Base-by-base conservation (phyloP, 1,139 yeast genomes). In the Pichia sp. region DNA sequence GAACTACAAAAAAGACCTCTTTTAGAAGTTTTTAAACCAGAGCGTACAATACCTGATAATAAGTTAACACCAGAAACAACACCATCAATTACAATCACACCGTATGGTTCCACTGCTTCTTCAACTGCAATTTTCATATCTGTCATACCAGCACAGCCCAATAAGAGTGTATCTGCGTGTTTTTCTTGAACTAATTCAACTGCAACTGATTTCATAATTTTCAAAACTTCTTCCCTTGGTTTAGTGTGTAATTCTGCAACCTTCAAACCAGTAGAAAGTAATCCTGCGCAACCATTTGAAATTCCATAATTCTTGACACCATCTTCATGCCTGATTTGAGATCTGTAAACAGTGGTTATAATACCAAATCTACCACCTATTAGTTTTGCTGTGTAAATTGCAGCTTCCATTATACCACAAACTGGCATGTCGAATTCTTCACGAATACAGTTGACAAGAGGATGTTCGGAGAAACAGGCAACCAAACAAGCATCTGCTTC, bases 61-160 rank as follows among this genome's bases (percentile, higher is more conserved):
- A 59, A 40, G 34, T 59, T 59, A 8, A 59, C 55, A 10, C 63
- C 63, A 5, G 57, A 52, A 27, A 55, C 57, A n/a, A 60, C 64
- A n/a, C 64, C 63, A 45, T 60, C 64, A 24, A 60, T 54, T 2
- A 60, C 64, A 20, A 52, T 53, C 3, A 58, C 61, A 14, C 55
- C 54, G 19, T 48, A 40, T 14, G 50, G 47, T 19, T 40, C 38
- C 1, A 66, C 67, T 10, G 65, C 60, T 2, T 52, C 46, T 19
- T 58, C 59, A 11, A 66, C 67, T 1, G 68, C 67, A 6, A 46
- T 44, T 37, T 61, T 61, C 67, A 66, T 65, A 45, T 65, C 68
- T 3, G 65, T 54, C 70, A 66, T 66, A 11, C 70, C 70, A 39
- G 69, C 68, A 54, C 70, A 66, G 4, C 70, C 70, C 10, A 66